Percentiles rank a stretch among this genome's conserved stretches.
These are phyloP conservation scores for Brassica cretica DNA, from an alignment of 345 rosid genomes.

Conservation along the genomic window DNA sequence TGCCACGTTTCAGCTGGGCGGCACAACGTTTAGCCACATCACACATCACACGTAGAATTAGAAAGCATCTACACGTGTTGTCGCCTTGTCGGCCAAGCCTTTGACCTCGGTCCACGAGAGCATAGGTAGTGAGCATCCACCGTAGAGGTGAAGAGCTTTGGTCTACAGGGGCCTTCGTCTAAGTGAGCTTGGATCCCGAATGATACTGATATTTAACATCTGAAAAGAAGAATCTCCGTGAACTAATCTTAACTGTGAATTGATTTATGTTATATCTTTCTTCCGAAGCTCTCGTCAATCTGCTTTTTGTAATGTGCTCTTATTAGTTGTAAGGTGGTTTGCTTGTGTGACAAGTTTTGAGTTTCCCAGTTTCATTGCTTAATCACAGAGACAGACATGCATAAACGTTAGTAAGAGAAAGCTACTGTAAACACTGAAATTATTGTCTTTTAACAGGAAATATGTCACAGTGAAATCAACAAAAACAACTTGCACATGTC, in stretches of 20 bases:
- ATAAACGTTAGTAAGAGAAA: neutral
- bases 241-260: neutral
- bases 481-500: conserved; percentile 31
- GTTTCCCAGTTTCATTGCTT: neutral
- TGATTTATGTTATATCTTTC: neutral
- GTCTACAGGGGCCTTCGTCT: neutral
- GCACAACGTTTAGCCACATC: neutral
- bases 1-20: neutral
- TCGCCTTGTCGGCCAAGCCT: neutral
- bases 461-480: conserved; percentile 26
- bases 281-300: neutral
- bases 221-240: neutral
- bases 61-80: neutral
- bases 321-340: neutral
- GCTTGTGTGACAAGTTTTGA: neutral
- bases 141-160: neutral
- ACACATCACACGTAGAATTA: neutral
- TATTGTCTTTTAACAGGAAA: conserved; percentile 16
- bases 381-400: neutral
- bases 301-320: neutral
- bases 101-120: neutral
- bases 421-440: conserved; percentile 17
- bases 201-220: neutral
- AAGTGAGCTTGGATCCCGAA: neutral
- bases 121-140: neutral